Base-by-base conservation (phyloP, 2,329 filamentous ascomycete genomes). In the Periconia digitata region DNA sequence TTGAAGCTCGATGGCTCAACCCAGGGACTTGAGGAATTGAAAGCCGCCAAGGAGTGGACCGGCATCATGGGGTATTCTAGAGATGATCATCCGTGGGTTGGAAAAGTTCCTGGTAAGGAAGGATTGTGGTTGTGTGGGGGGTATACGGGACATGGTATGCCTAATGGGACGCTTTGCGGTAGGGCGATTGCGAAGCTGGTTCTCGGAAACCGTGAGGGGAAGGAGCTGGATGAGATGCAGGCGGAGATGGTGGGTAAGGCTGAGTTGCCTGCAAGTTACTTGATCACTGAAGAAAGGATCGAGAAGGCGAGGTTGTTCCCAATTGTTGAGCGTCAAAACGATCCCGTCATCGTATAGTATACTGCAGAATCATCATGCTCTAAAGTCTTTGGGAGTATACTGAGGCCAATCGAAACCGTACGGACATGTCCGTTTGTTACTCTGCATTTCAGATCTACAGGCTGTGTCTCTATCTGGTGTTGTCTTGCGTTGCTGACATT, bases 61-160 rank as follows among this genome's bases (percentile, higher is more conserved):
- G 89, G 89, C 0, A 87, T 91, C 56, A 92, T 91, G 88, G 88
- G 85, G 0, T 91, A 84, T 68, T 84, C 82, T 23, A 74, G 83
- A 6, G 89, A 92, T 64, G 74, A 79, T 0, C 69, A 79, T 43
- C 87, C 89, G 0, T 91, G 85, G 84, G 85, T 92, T 2, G 89
- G 88, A 0, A 70, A 73, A 8, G 80, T 91, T n/a, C 84, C 85
- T 0, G 71, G 79, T 5, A 74, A 70, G 16, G 65, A 76, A 2
- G 84, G 85, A 0, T 55, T 89, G 45, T 90, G 78, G 74, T 54
- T 90, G 12, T 80, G 79, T 51, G 85, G 79, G 2, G 87, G 85
- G 3, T 90, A 86, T 60, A 86, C 85, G 5, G 86, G 76, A 0
- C 88, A 92, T 67, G 89, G 89, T 0, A 90, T 91, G 87, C 86